Base-by-base conservation (phyloP, 176 grass and related monocot genomes). In the Aegilops umbellulata region DNA sequence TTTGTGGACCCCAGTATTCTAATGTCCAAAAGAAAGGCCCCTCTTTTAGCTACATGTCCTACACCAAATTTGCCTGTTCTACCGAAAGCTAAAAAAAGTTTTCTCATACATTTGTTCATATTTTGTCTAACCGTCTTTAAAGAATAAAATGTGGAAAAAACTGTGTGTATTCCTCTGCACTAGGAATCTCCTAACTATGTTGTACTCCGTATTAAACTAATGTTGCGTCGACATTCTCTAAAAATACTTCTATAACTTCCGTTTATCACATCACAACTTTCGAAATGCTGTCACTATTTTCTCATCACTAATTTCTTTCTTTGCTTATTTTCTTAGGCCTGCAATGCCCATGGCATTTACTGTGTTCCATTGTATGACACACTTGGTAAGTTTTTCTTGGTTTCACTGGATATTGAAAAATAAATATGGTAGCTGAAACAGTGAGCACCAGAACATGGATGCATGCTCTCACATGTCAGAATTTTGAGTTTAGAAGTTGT, bases 321-420 rank as follows among this genome's bases (percentile, higher is more conserved):
- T 88, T 92, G 41, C 71, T 80, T 89, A 22, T 60, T 58, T 53
- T 41, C 85, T 44, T 88, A 97, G 95, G 92, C 92, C 70, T 94
- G 95, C 88, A 98, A 95, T 87, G 92, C 97, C 83, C 92, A 96
- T 90, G 97, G 97, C 69, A 88, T 98, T 46, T 94, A 91, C 60
- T 98, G 94, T 90, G 92, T 94, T 87, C 97, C 97, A 22, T 84
- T 98, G 73, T 98, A 98, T 77, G 97, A 98, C 80, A 96, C 97
- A 19, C 94, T 98, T 84, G 97, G 97, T 98, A 90, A 70, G 86
- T 69, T 86, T 74, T 76, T 77, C 51, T 65, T 82, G 7, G 61
- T 79, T 85, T 71, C 53, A 23, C 49, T 36, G 38, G 61, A 23
- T 20, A 68, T 10, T n/a, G 3, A 68, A 62, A 84, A 64, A 8